phyloP scores from a whole-genome alignment of 352 stramenopile genomes.

The Globisporangium paddicum region DNA sequence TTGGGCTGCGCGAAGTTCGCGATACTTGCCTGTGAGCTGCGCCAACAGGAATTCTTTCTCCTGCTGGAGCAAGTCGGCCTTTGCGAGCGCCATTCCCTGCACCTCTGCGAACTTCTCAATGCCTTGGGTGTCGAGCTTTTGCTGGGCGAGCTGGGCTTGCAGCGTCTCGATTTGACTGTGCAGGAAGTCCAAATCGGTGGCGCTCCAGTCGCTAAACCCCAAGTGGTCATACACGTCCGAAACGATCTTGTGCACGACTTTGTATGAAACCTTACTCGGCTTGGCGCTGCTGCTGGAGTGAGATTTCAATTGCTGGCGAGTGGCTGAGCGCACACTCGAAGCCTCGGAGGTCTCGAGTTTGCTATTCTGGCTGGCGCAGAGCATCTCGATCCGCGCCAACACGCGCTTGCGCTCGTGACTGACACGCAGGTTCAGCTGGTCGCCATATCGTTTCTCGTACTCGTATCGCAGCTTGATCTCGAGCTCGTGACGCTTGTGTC shows the following conservation, averaged over 20 bases:
- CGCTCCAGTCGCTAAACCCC: conserved; percentile 38
- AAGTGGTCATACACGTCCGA: conserved; percentile 41
- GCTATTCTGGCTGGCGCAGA: conserved; percentile 20
- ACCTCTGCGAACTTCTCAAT: conserved; percentile 11
- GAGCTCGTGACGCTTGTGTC: conserved; percentile 11
- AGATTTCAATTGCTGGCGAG: conserved; percentile 1
- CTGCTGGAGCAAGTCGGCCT: conserved; percentile 33
- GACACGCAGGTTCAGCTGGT: conserved; percentile 49
- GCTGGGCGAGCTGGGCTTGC: conserved; percentile 14
- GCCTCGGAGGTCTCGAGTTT: conserved; percentile 2
- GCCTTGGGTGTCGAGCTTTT: conserved; percentile 11
- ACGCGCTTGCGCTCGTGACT: conserved; percentile 52
- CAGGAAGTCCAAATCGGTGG: conserved; percentile 45
- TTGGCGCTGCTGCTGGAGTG: conserved; percentile 1
- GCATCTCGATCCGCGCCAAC: conserved; percentile 41
- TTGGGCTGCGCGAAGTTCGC: conserved; percentile 22
- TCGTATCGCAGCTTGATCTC: conserved; percentile 36
- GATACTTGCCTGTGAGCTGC: conserved; percentile 45
- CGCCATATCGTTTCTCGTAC: conserved; percentile 45
- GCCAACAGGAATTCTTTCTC: conserved; percentile 58
- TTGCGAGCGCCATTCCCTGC: conserved; percentile 35
- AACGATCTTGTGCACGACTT: conserved; percentile 23
- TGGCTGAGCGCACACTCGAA: background rate
- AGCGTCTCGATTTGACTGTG: conserved; percentile 20
- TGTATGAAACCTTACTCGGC: conserved; percentile 17